A percentile compares a stretch with the other conserved stretches of the same genome.
Evolutionary conservation across 192 early-diverging fungal species (phyloP).

Genomic region (Mortierella claussenii): DNA sequence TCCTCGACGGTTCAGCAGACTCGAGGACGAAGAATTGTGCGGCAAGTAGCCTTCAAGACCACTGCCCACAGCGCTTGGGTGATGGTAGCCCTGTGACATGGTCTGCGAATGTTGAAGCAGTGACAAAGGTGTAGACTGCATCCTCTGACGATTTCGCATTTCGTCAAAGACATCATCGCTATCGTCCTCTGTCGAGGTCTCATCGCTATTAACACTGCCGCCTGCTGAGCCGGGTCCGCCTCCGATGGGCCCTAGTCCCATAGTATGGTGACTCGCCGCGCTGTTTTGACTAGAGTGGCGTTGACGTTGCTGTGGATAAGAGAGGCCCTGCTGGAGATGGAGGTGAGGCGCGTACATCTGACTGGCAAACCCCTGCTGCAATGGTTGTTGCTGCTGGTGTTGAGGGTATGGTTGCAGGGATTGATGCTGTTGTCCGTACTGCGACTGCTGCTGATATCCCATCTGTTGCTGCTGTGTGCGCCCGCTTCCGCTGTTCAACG

Average conservation of each 20-base stretch:
- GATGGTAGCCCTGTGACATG: constrained; percentile 12
- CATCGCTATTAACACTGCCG: constrained; percentile 49
- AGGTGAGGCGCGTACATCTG: constrained; percentile 33
- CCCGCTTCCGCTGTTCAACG: constrained; percentile 32
- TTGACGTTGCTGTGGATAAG: constrained; percentile 45
- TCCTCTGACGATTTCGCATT: constrained; percentile 38
- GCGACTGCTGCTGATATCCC: neutral
- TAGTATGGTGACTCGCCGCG: constrained; percentile 48
- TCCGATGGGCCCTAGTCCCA: constrained; percentile 47
- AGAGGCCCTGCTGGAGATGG: constrained; percentile 5
- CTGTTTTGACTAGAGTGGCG: constrained; percentile 52
- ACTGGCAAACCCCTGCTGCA: constrained; percentile 12
- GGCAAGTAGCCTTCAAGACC: constrained; percentile 38
- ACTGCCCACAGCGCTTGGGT: neutral
- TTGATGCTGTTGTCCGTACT: constrained; percentile 1
- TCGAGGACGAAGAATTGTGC: constrained; percentile 31
- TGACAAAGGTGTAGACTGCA: constrained; percentile 14
- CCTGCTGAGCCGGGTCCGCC: constrained; percentile 40
- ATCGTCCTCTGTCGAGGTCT: constrained; percentile 50
- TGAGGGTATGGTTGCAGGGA: constrained; percentile 4
- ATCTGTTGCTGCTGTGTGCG: constrained; percentile 22
- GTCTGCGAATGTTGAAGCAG: constrained; percentile 20
- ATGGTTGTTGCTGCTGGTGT: constrained; percentile 9
- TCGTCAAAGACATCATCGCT: constrained; percentile 52
- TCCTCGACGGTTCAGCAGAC: constrained; percentile 34